phyloP scores from a whole-genome alignment of 106 monocot genomes.

The Triglochin maritima region DNA sequence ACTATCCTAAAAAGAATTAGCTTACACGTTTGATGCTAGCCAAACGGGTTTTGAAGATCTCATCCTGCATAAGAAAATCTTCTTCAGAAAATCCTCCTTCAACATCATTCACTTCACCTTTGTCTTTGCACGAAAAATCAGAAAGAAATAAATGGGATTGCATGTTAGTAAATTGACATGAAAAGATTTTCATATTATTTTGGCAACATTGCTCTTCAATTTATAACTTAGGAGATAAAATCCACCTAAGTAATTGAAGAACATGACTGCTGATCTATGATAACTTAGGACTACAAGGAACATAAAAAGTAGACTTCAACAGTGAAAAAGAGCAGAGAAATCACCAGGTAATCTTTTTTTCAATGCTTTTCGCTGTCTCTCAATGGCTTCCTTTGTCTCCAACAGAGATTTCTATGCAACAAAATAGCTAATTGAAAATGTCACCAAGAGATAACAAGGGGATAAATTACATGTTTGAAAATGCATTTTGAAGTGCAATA shows the following conservation, averaged over 20 bases:
- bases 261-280: too few relatives aligned
- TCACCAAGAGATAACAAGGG: background rate
- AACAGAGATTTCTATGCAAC: slow-evolving; percentile 57
- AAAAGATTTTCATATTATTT: too few relatives aligned
- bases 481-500: too few relatives aligned
- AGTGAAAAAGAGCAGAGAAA: background rate
- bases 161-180: background rate
- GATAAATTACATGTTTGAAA: too few relatives aligned
- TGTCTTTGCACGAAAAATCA: slow-evolving; percentile 30
- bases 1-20: background rate
- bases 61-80: slow-evolving; percentile 79
- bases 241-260: too few relatives aligned
- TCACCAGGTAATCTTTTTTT: slow-evolving; percentile 68
- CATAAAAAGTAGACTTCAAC: too few relatives aligned
- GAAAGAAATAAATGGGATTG: background rate
- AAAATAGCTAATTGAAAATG: background rate
- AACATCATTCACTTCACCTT: slow-evolving; percentile 55
- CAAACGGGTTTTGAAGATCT: slow-evolving; percentile 74
- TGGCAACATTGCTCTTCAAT: too few relatives aligned
- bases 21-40: slow-evolving; percentile 72
- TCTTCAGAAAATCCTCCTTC: slow-evolving; percentile 64
- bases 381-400: slow-evolving; percentile 67
- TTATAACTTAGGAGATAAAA: too few relatives aligned
- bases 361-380: slow-evolving; percentile 64
- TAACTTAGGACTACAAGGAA: too few relatives aligned